These are phyloP conservation scores for Nitzschia putrida DNA, from an alignment of 108 stramenopile species.

Conservation along the genomic window DNA sequence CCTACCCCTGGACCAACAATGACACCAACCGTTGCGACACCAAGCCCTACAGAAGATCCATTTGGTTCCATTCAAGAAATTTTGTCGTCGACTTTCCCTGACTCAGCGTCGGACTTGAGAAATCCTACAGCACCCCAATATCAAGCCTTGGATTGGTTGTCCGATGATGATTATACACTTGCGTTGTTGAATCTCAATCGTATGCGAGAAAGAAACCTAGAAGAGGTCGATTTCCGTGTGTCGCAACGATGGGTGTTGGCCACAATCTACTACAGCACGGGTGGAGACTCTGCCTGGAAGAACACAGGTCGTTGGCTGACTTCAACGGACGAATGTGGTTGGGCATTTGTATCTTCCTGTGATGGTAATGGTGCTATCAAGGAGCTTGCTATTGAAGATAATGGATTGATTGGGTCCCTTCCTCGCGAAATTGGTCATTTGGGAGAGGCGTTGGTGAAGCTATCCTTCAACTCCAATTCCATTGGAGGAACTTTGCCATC, in stretches of 20 bases:
- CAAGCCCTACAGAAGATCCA: neutral
- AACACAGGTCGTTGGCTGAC: slow-evolving; percentile 22
- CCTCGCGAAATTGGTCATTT: slow-evolving; percentile 10
- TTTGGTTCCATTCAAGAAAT: neutral
- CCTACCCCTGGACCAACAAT: slow-evolving; percentile 1
- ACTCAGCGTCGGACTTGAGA: neutral
- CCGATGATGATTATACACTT: neutral
- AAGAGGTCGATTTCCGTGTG: slow-evolving; percentile 3
- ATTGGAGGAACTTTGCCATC: slow-evolving; percentile 16
- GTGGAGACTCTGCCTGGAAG: neutral
- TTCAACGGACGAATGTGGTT: slow-evolving; percentile 35
- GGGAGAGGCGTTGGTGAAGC: neutral
- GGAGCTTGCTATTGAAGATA: slow-evolving; percentile 16
- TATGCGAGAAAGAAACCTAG: neutral
- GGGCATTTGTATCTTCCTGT: slow-evolving; percentile 23
- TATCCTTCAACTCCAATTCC: slow-evolving; percentile 6
- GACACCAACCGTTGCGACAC: neutral
- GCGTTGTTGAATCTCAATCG: neutral
- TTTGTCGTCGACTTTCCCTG: neutral
- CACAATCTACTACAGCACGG: slow-evolving; percentile 5
- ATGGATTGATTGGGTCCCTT: slow-evolving; percentile 17
- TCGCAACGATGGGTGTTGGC: slow-evolving; percentile 36
- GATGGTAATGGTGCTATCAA: neutral
- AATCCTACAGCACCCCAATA: slow-evolving; percentile 16
- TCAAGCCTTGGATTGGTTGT: slow-evolving; percentile 20